Evolutionary conservation across 1,284 basidiomycete genomes (phyloP), one percentile per base, ranked within the genome.

Genomic region (Cryptococcus sp.): DNA sequence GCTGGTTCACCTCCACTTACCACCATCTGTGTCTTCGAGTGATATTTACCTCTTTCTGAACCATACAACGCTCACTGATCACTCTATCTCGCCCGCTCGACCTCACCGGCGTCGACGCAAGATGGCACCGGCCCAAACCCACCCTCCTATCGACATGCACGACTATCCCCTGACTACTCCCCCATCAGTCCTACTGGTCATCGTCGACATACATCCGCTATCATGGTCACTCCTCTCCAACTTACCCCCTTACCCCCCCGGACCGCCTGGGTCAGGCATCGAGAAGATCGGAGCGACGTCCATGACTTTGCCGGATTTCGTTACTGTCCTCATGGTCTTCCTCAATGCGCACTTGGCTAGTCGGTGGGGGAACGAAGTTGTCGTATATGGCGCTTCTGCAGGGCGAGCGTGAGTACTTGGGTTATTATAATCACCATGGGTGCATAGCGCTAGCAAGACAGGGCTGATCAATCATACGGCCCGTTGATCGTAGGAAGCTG

Each of bases 261-360:
- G 22, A 35, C 61, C 35, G 8, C 50, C 43, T 45, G 51, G 39
- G 19, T 54, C 54, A 23, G 58, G 57, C 40, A 62, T 66, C 41
- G 64, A 69, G 39, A 64, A 63, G 54, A 68, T 67, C 7, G 63
- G 59, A 2, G 53, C 66, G 5, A 57, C 83, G 58, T 83, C 87
- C 0, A 78, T 93, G 13, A 75, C 85, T 0, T 81, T 93, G 25
- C 75, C 83, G 23, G 72, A 83, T 2, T 93, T 93, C 77, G 80
- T 93, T 52, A 85, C 88, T 0, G 88, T 91, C 65, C 82, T 96
- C 15, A 84, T 96, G 59, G 88, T 91, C 22, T 96, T 97, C 69
- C 81, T 95, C 66, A 98, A 99, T 70, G 86, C 93, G 1, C 93
- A 98, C 78, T 84, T 95, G 58, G 93, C 93, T 0, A 85, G 88